phyloP scores from a whole-genome alignment of 2,329 filamentous ascomycete genomes.

The Grosmannia huntii region DNA sequence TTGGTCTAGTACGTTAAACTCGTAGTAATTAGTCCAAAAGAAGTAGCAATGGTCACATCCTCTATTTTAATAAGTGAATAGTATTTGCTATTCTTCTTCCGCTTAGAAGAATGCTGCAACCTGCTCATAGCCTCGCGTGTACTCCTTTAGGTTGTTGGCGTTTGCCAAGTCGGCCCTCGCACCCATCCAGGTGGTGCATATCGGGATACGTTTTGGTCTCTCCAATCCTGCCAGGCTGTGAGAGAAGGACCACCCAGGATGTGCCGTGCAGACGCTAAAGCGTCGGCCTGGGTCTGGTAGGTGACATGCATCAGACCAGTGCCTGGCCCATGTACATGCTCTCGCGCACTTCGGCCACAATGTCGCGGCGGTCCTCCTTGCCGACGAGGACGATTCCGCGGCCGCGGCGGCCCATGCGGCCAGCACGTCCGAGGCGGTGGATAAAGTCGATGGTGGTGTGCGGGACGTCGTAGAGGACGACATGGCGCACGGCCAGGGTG shows the following conservation, averaged over 20 bases:
- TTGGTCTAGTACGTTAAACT: too few relatives aligned
- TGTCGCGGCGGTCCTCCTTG: slow-evolving; percentile 76
- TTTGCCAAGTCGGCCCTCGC: slow-evolving; percentile 34
- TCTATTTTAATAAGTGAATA: too few relatives aligned
- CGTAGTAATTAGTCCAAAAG: too few relatives aligned
- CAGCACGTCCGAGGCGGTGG: slow-evolving; percentile 82
- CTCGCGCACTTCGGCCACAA: slow-evolving; percentile 83
- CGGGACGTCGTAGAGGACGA: slow-evolving; percentile 93
- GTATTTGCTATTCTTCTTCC: not conserved
- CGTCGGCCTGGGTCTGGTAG: slow-evolving; percentile 20
- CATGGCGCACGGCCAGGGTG: slow-evolving; percentile 78
- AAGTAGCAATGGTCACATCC: too few relatives aligned
- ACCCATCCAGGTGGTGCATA: slow-evolving; percentile 47
- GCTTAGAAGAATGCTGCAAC: slow-evolving; percentile 27
- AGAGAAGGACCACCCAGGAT: slow-evolving; percentile 24
- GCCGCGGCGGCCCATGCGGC: slow-evolving; percentile 83
- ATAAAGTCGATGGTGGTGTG: slow-evolving; percentile 98
- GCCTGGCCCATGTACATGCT: slow-evolving; percentile 77
- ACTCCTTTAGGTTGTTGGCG: slow-evolving; percentile 31
- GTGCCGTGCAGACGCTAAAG: slow-evolving; percentile 23
- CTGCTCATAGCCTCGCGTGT: slow-evolving; percentile 34
- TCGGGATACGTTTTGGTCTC: slow-evolving; percentile 34
- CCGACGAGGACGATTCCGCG: slow-evolving; percentile 84
- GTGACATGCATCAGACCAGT: slow-evolving; percentile 56
- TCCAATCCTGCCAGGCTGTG: slow-evolving; percentile 24